A percentile compares a stretch with the other conserved stretches of the same genome.
Conservation (phyloP, 1,284 basidiomycete genomes). For the Mycena sp. region DNA sequence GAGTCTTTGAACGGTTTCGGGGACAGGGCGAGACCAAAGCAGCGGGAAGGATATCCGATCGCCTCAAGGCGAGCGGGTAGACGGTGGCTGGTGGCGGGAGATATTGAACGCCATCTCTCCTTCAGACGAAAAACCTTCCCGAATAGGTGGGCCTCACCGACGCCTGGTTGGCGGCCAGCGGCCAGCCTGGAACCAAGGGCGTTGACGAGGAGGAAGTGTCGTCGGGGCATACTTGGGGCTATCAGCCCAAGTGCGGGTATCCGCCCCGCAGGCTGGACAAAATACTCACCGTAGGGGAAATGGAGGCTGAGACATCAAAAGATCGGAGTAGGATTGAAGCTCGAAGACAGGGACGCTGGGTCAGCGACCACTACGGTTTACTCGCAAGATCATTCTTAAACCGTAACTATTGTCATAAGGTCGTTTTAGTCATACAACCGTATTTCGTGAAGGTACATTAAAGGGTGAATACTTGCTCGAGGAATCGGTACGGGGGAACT, state of each 20-base stretch:
- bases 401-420: too few species aligned
- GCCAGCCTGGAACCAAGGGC: neutral
- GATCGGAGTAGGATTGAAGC: slow-evolving; percentile 31
- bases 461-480: too few species aligned
- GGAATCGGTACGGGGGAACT: too few species aligned
- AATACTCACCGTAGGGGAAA: slow-evolving; percentile 30
- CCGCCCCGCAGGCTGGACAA: slow-evolving; percentile 34
- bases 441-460: too few species aligned
- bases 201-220: neutral
- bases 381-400: slow-evolving; percentile 18
- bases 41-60: slow-evolving; percentile 27
- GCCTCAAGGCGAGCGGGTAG: slow-evolving; percentile 23
- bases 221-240: slow-evolving; percentile 37
- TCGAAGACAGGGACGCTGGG: slow-evolving; percentile 23
- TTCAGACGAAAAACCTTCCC: slow-evolving; percentile 26
- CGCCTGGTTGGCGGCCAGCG: slow-evolving; percentile 23
- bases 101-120: slow-evolving; percentile 38
- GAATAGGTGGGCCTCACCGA: slow-evolving; percentile 30
- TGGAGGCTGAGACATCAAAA: slow-evolving; percentile 27
- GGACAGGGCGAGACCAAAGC: slow-evolving; percentile 30
- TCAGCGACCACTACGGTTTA: slow-evolving; percentile 36
- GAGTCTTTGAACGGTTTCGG: slow-evolving; percentile 36
- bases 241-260: slow-evolving; percentile 31
- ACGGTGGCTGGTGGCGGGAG: slow-evolving; percentile 38
- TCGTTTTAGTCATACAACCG: too few species aligned